These are phyloP conservation scores for Blastocystis hominis DNA, from an alignment of 352 stramenopile species.

Conservation along the genomic window DNA sequence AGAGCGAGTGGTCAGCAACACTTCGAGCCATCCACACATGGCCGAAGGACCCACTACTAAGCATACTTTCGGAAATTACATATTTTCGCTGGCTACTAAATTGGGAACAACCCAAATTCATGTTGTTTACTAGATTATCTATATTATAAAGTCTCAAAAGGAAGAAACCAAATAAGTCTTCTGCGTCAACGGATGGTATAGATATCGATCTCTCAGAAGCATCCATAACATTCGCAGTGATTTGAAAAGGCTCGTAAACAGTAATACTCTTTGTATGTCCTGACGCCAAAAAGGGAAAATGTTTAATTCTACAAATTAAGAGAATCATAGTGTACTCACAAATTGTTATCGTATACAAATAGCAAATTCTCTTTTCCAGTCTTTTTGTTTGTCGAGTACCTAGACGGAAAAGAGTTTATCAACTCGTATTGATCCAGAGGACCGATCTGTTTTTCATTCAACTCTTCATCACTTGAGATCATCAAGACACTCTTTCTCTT, in stretches of 20 bases:
- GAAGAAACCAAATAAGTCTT: neutral
- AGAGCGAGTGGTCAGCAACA: conserved; percentile 11
- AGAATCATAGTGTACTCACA: neutral
- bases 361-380: conserved; percentile 22
- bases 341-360: conserved; percentile 4
- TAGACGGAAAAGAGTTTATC: conserved; percentile 3
- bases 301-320: neutral
- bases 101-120: conserved; percentile 21
- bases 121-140: neutral
- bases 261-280: neutral
- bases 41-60: conserved; percentile 44
- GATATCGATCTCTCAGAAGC: neutral
- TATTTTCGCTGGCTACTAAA: conserved; percentile 35
- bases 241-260: neutral
- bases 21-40: conserved; percentile 45
- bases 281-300: neutral
- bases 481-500: neutral
- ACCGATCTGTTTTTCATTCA: neutral
- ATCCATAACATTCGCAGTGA: neutral
- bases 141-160: neutral
- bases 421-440: conserved; percentile 28
- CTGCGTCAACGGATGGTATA: conserved; percentile 1
- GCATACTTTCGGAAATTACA: conserved; percentile 43
- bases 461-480: conserved; percentile 15
- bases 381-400: neutral